Evolutionary conservation across 768 basidiomycete genomes (phyloP).

Genomic region (Tubosaeta sp.): DNA sequence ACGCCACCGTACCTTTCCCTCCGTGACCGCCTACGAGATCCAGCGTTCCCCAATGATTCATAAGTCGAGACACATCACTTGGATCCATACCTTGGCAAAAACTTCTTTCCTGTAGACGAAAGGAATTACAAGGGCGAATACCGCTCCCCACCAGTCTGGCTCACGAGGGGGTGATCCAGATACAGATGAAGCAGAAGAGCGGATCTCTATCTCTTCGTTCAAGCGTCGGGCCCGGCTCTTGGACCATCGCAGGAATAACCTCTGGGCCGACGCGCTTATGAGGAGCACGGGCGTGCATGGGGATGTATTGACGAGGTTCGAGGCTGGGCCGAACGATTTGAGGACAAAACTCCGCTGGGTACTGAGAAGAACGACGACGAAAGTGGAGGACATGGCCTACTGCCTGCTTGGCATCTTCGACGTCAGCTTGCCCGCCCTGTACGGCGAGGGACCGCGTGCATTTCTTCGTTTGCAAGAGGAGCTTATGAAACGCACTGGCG

Average conservation of each 20-base stretch:
- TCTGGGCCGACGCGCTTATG: constrained; percentile 13
- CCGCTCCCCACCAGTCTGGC: no score
- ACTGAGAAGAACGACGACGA: constrained; percentile 22
- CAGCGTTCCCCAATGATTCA: no score
- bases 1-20: no score
- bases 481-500: constrained; percentile 24
- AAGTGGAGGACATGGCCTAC: constrained; percentile 29
- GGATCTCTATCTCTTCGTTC: constrained; percentile 14
- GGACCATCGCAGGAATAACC: constrained; percentile 12
- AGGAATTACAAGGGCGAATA: no score
- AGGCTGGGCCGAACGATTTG: constrained; percentile 13
- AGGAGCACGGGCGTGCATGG: constrained; percentile 12
- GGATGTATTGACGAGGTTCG: constrained; percentile 10
- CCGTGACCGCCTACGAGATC: no score
- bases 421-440: constrained; percentile 22
- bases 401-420: constrained; percentile 30
- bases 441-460: constrained; percentile 27
- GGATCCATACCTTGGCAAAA: no score
- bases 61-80: no score
- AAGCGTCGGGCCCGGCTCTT: constrained; percentile 16
- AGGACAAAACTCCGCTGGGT: constrained; percentile 23
- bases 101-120: no score
- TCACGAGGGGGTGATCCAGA: constrained; percentile 20
- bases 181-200: constrained; percentile 7
- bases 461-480: constrained; percentile 28